phyloP scores from a whole-genome alignment of 2,329 filamentous ascomycete genomes.

The Fusarium sp. region DNA sequence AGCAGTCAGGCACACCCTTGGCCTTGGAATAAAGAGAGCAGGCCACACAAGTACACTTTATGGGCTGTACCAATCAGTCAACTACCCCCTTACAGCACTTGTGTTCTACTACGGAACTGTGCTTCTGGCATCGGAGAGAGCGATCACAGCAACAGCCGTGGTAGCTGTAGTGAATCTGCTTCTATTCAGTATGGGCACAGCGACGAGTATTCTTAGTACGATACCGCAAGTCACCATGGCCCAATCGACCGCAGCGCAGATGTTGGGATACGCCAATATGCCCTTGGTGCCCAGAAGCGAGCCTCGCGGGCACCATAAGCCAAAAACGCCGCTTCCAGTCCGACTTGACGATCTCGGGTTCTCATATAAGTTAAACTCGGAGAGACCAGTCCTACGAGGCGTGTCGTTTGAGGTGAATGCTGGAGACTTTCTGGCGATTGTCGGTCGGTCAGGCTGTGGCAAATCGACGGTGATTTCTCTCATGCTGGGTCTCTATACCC shows the following conservation, averaged over 20 bases:
- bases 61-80: conserved; percentile 80
- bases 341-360: conserved; percentile 71
- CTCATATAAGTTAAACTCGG: conserved; percentile 72
- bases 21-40: conserved; percentile 74
- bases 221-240: conserved; percentile 85
- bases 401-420: conserved; percentile 74
- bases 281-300: conserved; percentile 68
- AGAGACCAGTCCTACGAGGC: conserved; percentile 67
- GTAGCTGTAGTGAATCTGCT: conserved; percentile 84
- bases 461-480: conserved; percentile 87
- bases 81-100: conserved; percentile 79
- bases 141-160: conserved; percentile 67
- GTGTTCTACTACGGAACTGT: conserved; percentile 86
- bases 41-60: conserved; percentile 77
- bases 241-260: conserved; percentile 76
- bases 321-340: conserved; percentile 58
- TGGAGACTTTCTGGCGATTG: conserved; percentile 79
- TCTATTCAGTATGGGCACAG: conserved; percentile 83
- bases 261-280: conserved; percentile 77
- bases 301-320: conserved; percentile 57
- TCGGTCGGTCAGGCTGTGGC: conserved; percentile 87
- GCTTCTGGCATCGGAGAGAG: conserved; percentile 66
- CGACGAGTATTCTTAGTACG: conserved; percentile 75
- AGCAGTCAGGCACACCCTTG: conserved; percentile 65
- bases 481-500: conserved; percentile 76